phyloP scores from a whole-genome alignment of 345 rosid genomes.

The Corymbia maculata region DNA sequence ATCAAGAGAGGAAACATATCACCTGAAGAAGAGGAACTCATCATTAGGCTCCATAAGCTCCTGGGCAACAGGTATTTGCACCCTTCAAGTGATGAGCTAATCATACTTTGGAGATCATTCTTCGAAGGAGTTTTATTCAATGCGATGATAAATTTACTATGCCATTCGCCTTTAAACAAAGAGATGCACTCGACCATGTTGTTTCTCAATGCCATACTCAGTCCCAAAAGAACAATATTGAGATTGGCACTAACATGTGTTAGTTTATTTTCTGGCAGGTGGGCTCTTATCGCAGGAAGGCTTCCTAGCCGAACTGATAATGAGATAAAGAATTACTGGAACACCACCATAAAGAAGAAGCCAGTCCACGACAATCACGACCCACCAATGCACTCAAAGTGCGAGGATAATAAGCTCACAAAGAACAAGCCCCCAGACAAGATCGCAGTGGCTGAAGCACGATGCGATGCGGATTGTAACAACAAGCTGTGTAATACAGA shows the following conservation, averaged over 20 bases:
- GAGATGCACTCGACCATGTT: not conserved
- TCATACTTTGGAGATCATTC: not conserved
- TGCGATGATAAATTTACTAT: not conserved
- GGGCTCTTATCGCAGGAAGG: slow-evolving; percentile 3
- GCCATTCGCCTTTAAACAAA: not conserved
- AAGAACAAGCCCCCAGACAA: not conserved
- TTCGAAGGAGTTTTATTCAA: not conserved
- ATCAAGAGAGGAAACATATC: slow-evolving; percentile 10
- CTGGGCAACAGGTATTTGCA: not conserved
- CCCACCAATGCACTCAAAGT: not conserved
- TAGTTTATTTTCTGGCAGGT: not conserved
- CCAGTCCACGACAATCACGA: not conserved
- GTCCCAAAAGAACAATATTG: not conserved
- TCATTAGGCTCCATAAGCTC: slow-evolving; percentile 11
- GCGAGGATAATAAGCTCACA: not conserved
- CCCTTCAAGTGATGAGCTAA: not conserved
- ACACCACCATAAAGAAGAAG: not conserved
- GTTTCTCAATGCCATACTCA: not conserved
- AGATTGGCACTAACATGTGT: not conserved
- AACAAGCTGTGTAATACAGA: not conserved
- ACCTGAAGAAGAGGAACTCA: slow-evolving; percentile 11
- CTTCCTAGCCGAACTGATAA: slow-evolving; percentile 11
- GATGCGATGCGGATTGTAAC: not conserved
- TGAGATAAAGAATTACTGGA: slow-evolving; percentile 12
- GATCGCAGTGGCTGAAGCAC: not conserved